A percentile compares a stretch with the other conserved stretches of the same genome.
phyloP scores from a whole-genome alignment of 345 rosid genomes.

The Salix purpurea region DNA sequence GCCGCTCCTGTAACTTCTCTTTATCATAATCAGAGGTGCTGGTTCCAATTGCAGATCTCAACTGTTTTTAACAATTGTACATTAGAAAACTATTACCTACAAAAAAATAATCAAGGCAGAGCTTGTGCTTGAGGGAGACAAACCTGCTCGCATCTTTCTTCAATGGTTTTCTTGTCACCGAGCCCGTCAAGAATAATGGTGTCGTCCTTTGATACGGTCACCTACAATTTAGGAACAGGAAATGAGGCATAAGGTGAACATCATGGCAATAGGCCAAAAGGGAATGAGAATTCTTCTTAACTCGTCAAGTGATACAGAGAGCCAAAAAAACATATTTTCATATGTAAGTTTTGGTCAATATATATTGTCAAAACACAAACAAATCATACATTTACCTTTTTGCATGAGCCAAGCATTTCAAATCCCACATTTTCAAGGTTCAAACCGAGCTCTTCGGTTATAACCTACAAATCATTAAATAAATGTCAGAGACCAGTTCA shows the following conservation, averaged over 20 bases:
- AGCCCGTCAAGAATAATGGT: constrained; percentile 39
- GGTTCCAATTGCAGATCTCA: constrained; percentile 29
- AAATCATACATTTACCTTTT: constrained; percentile 43
- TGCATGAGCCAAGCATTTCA: constrained; percentile 80
- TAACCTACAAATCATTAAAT: constrained; percentile 40
- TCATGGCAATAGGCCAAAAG: background rate
- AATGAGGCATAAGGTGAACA: background rate
- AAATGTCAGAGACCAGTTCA: background rate
- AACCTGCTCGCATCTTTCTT: constrained; percentile 48
- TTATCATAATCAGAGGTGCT: constrained; percentile 35
- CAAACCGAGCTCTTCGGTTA: constrained; percentile 90
- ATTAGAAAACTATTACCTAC: background rate
- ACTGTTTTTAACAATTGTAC: constrained; percentile 8
- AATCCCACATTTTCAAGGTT: constrained; percentile 79
- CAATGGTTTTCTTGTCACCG: constrained; percentile 35
- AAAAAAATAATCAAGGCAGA: no score
- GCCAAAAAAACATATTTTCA: no score
- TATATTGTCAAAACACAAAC: no score
- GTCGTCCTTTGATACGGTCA: constrained; percentile 36
- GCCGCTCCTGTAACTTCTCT: constrained; percentile 24
- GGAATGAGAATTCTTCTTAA: background rate
- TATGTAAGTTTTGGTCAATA: no score
- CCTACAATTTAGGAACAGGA: constrained; percentile 6
- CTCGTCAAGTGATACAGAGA: background rate
- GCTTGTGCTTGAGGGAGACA: background rate